Evolutionary conservation across 2,329 filamentous ascomycete species (phyloP).

Genomic region (Penicillium sp.): DNA sequence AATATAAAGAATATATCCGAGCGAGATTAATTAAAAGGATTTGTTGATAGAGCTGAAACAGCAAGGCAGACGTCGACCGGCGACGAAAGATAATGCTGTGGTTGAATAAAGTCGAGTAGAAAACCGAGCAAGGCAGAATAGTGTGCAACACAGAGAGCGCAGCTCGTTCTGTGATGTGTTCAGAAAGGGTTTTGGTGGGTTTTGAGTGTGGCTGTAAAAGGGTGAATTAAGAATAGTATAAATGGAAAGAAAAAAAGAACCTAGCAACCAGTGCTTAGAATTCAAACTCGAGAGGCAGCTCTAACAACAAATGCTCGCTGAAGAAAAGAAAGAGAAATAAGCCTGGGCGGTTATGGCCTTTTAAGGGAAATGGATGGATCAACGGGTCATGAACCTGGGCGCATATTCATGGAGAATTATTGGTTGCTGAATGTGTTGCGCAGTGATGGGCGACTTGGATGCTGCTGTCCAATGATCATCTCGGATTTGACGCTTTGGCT

Average conservation of each 20-base stretch:
- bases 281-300: constrained; percentile 44
- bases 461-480: constrained; percentile 11
- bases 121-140: constrained; percentile 27
- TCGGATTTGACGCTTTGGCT: constrained; percentile 18
- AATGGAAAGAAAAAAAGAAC: constrained; percentile 45
- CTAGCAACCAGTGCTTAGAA: constrained; percentile 41
- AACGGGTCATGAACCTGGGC: constrained; percentile 5
- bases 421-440: neutral
- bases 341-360: constrained; percentile 23
- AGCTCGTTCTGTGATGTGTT: constrained; percentile 32
- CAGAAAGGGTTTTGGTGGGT: constrained; percentile 35
- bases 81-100: constrained; percentile 25
- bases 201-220: constrained; percentile 12
- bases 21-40: constrained; percentile 27
- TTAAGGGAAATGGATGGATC: constrained; percentile 22
- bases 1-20: constrained; percentile 23
- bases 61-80: constrained; percentile 32
- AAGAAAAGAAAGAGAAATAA: constrained; percentile 46
- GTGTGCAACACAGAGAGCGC: constrained; percentile 33
- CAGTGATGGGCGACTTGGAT: constrained; percentile 3
- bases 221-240: constrained; percentile 28
- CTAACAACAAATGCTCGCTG: constrained; percentile 56
- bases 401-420: neutral
- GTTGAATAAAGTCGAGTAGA: constrained; percentile 22
- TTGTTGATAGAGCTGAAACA: constrained; percentile 29